A percentile compares a stretch with the other conserved stretches of the same genome.
Evolutionary conservation across 345 rosid genomes (phyloP).

Genomic region (Draba incana): DNA sequence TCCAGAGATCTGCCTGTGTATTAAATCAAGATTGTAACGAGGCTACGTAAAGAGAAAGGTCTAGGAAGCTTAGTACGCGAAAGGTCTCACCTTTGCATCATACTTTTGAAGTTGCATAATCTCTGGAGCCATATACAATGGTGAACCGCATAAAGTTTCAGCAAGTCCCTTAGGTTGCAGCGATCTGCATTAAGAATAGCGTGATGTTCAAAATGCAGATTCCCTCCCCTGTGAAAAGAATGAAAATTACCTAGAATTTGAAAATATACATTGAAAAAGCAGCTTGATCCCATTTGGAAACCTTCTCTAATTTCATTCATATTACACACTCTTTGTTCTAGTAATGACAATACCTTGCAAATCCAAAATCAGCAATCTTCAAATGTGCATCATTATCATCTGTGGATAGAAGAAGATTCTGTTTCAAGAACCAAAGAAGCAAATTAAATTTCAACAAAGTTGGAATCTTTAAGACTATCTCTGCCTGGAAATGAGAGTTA

Average conservation of each 20-base stretch:
- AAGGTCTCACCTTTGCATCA: constrained; percentile 85
- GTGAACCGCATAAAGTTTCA: constrained; percentile 98
- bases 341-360: constrained; percentile 76
- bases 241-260: constrained; percentile 34
- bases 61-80: constrained; percentile 9
- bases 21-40: constrained; percentile 48
- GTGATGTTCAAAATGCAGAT: constrained; percentile 21
- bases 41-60: constrained; percentile 20
- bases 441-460: constrained; percentile 24
- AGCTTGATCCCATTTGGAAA: constrained; percentile 41
- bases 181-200: constrained; percentile 57
- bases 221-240: constrained; percentile 21
- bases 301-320: constrained; percentile 39
- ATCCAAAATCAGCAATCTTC: constrained; percentile 99
- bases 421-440: constrained; percentile 46
- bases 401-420: constrained; percentile 92
- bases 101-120: constrained; percentile 98
- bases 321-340: constrained; percentile 40
- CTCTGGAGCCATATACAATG: constrained; percentile 99
- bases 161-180: constrained; percentile 93
- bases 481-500: constrained; percentile 24
- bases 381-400: constrained; percentile 61
- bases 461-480: constrained; percentile 18
- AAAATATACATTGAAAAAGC: constrained; percentile 37
- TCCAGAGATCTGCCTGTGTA: constrained; percentile 99